Base-by-base conservation (phyloP, 768 basidiomycete genomes). In the Erythrobasidium yunnanense region DNA sequence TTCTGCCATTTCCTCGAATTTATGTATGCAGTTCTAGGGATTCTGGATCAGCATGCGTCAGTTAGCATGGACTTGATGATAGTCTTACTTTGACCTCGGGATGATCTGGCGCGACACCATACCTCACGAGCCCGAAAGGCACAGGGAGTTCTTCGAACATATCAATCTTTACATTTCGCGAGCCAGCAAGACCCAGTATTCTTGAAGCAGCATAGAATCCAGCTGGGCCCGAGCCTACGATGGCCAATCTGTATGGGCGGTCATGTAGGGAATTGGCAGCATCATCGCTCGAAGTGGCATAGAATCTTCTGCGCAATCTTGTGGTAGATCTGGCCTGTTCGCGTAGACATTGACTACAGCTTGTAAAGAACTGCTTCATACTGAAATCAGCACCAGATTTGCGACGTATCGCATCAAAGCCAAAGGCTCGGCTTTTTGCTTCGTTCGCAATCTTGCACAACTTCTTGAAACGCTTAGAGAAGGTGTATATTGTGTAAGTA, bases 91-190 rank as follows among this genome's bases (percentile, higher is more conserved):
- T 99, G 76, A 97, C 92, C 78, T 96, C 93, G 8, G 95, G 90
- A 76, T 97, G 93, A 78, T 97, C 93, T 47, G 93, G 93, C 11
- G 95, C 93, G 15, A 99, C 92, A 0, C 95, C 92, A 73, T 92
- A 99, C 49, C 95, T 80, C 2, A 95, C 91, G 0, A 97, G 81
- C 0, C 95, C 95, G 74, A 95, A 88, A 11, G 93, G 93, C 29
- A 90, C 85, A 83, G 92, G 96, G 11, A 93, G 80, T 33, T 89
- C 81, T 77, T 99, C 93, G 74, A 84, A 99, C 73, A 99, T 77
- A 74, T 97, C 90, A 15, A 96, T 82, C 55, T 78, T 76, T n/a
- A 83, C 73, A 33, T 78, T 58, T 5, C 74, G 68, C 0, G 73
- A 60, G 70, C 73, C 71, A 70, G 76, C 25, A 1, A 70, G 35